Evolutionary conservation across 176 grass and related monocot species (phyloP).

Genomic region (Cymbopogon citratus): DNA sequence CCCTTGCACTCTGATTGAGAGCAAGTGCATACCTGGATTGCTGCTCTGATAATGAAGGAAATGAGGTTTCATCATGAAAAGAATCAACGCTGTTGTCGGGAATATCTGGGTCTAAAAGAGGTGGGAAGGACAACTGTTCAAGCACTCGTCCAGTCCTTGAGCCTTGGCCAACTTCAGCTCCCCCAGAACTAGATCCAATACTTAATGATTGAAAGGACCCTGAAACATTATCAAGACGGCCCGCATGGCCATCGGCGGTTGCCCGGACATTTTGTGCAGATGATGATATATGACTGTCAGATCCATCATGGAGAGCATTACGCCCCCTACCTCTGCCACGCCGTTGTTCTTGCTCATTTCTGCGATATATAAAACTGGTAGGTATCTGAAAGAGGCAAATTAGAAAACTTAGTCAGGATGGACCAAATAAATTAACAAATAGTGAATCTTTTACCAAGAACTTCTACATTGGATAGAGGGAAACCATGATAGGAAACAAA

Average conservation of each 20-base stretch:
- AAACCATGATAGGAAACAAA: neutral
- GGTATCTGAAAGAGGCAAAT: slow-evolving; percentile 67
- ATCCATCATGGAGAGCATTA: slow-evolving; percentile 40
- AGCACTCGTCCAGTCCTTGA: slow-evolving; percentile 33
- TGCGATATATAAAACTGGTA: slow-evolving; percentile 91
- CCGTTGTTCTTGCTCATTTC: slow-evolving; percentile 70
- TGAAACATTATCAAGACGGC: slow-evolving; percentile 28
- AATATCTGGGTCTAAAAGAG: slow-evolving; percentile 60
- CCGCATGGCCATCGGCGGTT: slow-evolving; percentile 23
- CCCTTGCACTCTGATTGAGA: slow-evolving; percentile 65
- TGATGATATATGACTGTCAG: slow-evolving; percentile 33
- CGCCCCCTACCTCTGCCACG: slow-evolving; percentile 69
- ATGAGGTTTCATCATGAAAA: slow-evolving; percentile 51
- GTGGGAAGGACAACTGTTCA: slow-evolving; percentile 79
- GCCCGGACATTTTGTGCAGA: slow-evolving; percentile 39
- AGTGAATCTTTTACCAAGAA: neutral
- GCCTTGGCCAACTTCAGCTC: slow-evolving; percentile 32
- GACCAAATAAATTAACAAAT: neutral
- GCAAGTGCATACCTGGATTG: slow-evolving; percentile 69
- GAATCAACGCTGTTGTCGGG: slow-evolving; percentile 43
- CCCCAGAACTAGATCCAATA: slow-evolving; percentile 30
- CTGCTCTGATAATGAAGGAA: slow-evolving; percentile 56
- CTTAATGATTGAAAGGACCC: slow-evolving; percentile 38
- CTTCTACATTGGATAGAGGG: neutral
- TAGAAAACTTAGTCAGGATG: slow-evolving; percentile 10